Conservation (phyloP, 805 yeast species). For the Vanderwaltozyma yarrowii region DNA sequence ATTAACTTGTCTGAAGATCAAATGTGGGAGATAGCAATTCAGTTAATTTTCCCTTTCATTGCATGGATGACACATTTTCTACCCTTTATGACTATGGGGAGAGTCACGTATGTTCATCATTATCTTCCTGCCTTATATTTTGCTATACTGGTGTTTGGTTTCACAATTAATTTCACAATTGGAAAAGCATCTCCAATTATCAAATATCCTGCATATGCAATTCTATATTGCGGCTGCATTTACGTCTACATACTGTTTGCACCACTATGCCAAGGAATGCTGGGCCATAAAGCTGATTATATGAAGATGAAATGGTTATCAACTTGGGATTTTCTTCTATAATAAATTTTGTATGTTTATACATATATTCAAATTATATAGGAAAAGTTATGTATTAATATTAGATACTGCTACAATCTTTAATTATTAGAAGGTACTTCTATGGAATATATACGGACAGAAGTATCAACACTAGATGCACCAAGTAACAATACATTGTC, state of each 20-base stretch:
- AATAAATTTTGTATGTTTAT: not conserved
- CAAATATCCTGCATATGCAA: constrained; percentile 31
- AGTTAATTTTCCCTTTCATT: constrained; percentile 74
- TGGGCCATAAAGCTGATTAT: constrained; percentile 39
- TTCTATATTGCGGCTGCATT: constrained; percentile 38
- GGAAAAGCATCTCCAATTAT: constrained; percentile 18
- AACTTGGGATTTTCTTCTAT: constrained; percentile 42
- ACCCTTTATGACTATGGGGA: constrained; percentile 88
- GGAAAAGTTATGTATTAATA: too few relatives aligned
- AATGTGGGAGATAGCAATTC: constrained; percentile 38
- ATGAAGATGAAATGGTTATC: constrained; percentile 42
- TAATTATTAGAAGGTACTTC: not conserved
- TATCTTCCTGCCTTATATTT: constrained; percentile 92
- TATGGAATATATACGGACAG: constrained; percentile 35
- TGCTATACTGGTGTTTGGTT: constrained; percentile 62
- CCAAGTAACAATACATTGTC: constrained; percentile 35
- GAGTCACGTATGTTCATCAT: constrained; percentile 95
- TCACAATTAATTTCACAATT: constrained; percentile 21
- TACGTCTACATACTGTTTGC: constrained; percentile 51
- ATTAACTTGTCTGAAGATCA: constrained; percentile 34
- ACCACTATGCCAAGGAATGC: constrained; percentile 78
- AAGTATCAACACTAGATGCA: constrained; percentile 53
- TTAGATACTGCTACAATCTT: not conserved
- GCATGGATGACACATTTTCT: constrained; percentile 86
- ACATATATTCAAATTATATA: too few relatives aligned